Evolutionary conservation across 495 filamentous ascomycete genomes (phyloP).

Genomic region (Hypoxylon subgilvum): DNA sequence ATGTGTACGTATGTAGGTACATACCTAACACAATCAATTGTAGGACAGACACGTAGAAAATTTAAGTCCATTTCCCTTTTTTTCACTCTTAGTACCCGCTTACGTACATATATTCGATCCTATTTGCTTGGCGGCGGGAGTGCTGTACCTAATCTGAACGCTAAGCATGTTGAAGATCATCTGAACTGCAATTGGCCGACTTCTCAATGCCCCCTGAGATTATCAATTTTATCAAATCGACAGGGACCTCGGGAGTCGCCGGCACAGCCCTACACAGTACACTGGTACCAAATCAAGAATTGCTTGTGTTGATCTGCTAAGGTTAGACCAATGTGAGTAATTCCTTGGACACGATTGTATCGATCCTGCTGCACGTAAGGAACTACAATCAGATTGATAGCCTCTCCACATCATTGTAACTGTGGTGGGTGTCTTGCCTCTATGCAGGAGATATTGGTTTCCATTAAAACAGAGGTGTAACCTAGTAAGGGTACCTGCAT

Average conservation of each 20-base stretch:
- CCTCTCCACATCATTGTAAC: too few relatives aligned
- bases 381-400: neutral
- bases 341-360: conserved; percentile 4
- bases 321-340: conserved; percentile 22
- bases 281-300: conserved; percentile 7
- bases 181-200: conserved; percentile 24
- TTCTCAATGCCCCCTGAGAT: conserved; percentile 6
- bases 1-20: too few relatives aligned
- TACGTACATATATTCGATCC: conserved; percentile 30
- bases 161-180: conserved; percentile 26
- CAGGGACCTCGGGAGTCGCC: conserved; percentile 9
- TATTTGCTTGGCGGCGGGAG: conserved; percentile 31
- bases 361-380: neutral
- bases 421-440: too few relatives aligned
- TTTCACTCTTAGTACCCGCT: conserved; percentile 15
- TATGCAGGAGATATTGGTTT: too few relatives aligned
- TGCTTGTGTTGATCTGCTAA: conserved; percentile 4
- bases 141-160: conserved; percentile 20
- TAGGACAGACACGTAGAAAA: conserved; percentile 30
- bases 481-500: neutral
- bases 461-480: neutral
- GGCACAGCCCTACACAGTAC: conserved; percentile 17
- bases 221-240: conserved; percentile 10
- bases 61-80: conserved; percentile 26
- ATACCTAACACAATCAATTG: too few relatives aligned